Percentiles rank a stretch among this genome's conserved stretches.
Conservation (phyloP, 2,329 filamentous ascomycete species). For the Colletotrichum scovillei region DNA sequence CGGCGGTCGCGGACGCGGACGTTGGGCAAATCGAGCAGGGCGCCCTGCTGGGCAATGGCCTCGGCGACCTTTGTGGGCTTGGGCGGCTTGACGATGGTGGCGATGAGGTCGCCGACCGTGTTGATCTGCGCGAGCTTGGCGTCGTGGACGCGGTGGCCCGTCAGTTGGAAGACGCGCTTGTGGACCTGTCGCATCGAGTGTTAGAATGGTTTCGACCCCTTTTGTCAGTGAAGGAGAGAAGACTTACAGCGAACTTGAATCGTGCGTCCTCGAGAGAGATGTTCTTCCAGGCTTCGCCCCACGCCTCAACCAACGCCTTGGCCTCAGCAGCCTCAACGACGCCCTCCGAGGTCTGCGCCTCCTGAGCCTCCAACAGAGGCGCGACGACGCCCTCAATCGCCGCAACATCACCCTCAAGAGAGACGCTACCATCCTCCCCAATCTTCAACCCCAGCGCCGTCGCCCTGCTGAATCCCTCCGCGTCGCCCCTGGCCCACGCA, state of each 20-base stretch:
- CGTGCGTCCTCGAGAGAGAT: conserved; percentile 66
- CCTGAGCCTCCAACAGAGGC: conserved; percentile 38
- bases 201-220: background rate
- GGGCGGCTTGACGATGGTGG: conserved; percentile 62
- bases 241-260: conserved; percentile 80
- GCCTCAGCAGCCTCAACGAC: conserved; percentile 53
- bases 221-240: background rate
- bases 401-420: conserved; percentile 50
- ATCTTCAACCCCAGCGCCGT: conserved; percentile 52
- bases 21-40: conserved; percentile 71
- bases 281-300: conserved; percentile 68
- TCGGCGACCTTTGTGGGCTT: conserved; percentile 73
- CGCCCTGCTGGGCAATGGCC: conserved; percentile 59
- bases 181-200: conserved; percentile 68
- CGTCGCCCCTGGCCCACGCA: conserved; percentile 44
- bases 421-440: conserved; percentile 51
- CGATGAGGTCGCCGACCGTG: conserved; percentile 66
- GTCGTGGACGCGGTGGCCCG: conserved; percentile 81
- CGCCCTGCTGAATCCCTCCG: conserved; percentile 42
- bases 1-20: conserved; percentile 74
- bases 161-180: conserved; percentile 85
- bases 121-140: conserved; percentile 67
- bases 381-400: conserved; percentile 33
- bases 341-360: conserved; percentile 32
- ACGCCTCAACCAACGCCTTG: conserved; percentile 53